These are phyloP conservation scores for Nigrospora oryzae DNA, from an alignment of 2,329 filamentous ascomycete genomes.

Conservation along the genomic window DNA sequence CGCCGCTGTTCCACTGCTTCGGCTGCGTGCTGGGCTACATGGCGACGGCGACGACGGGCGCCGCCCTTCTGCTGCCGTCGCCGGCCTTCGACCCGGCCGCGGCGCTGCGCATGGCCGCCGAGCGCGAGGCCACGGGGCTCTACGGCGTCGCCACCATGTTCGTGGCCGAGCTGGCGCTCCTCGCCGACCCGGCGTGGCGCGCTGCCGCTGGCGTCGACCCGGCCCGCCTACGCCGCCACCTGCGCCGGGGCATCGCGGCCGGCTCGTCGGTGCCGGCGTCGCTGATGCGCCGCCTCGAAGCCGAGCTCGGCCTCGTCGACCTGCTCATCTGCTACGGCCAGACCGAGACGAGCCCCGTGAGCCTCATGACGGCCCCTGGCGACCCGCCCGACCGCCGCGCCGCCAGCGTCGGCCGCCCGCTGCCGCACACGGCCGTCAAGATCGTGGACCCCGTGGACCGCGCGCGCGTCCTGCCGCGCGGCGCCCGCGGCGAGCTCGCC, in stretches of 20 bases:
- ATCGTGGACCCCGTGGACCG: conserved; percentile 64
- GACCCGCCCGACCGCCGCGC: conserved; percentile 70
- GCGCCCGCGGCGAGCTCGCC: conserved; percentile 70
- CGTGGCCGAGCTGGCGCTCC: conserved; percentile 71
- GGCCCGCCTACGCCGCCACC: conserved; percentile 23
- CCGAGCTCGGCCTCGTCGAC: conserved; percentile 65
- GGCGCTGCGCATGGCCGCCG: conserved; percentile 49
- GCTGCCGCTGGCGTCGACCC: conserved; percentile 18
- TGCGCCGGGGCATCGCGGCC: conserved; percentile 87
- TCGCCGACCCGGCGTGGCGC: conserved; percentile 34
- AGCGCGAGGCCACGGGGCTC: conserved; percentile 52
- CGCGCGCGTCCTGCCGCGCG: conserved; percentile 49
- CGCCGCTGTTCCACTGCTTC: conserved; percentile 86
- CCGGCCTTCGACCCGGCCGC: conserved; percentile 80
- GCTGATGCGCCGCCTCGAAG: conserved; percentile 70
- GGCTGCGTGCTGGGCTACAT: conserved; percentile 90
- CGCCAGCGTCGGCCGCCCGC: conserved; percentile 65
- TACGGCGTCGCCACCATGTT: conserved; percentile 97
- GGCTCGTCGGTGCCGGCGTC: conserved; percentile 77
- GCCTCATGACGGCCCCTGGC: conserved; percentile 71
- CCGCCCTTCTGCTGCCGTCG: conserved; percentile 74
- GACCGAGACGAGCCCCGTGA: conserved; percentile 79
- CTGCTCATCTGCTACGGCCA: conserved; percentile 94
- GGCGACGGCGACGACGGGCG: conserved; percentile 77
- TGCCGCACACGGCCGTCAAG: conserved; percentile 74